Evolutionary conservation across 202 grass and related monocot genomes (phyloP), one percentile per base, ranked within the genome.

Genomic region (Setaria italica): DNA sequence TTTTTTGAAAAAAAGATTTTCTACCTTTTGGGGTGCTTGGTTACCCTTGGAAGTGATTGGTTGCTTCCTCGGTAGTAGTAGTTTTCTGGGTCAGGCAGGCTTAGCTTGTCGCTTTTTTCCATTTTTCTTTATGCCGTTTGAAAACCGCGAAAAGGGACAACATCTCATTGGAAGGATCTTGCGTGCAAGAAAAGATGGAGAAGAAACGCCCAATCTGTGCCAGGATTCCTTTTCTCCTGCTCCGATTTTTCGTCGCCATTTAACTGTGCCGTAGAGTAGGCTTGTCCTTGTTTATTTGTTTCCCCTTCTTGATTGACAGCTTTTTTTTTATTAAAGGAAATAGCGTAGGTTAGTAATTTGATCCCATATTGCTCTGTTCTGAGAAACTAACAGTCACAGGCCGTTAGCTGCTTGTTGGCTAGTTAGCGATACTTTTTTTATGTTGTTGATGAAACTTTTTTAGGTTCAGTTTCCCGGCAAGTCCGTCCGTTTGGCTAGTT

Each of bases 1-100:
- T 67, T 13, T 21, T 32, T 7, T 9, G 14, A 16, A 54, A 55
- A 4, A 51, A 11, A 5, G 10, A 7, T 33, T 54, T 77, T 41
- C 1, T 74, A 57, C 0, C 7, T 46, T 46, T 46, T 46, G 43
- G 43, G 43, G 39, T 37, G 35, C 7, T 65, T 9, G 25, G 25
- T 25, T 25, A 25, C 25, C 25, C 25, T 25, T 25, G 14, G 9
- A 34, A 25, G 10, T 48, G 13, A 56, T 84, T 57, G 72, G 65
- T 60, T 72, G 65, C 78, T 90, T 86, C 72, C 29, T 46, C 62
- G 20, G 25, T 42, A 67, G 32, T 64, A 62, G 58, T 30, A 29
- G 25, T 62, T 29, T 80, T 84, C 15, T 39, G 49, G 46, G 55
- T 76, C 39, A 41, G 39, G 39, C 80, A 84, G 87, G 25, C 81